Evolutionary conservation across 2,329 filamentous ascomycete species (phyloP).

Genomic region (Ophiostoma fasciatum): DNA sequence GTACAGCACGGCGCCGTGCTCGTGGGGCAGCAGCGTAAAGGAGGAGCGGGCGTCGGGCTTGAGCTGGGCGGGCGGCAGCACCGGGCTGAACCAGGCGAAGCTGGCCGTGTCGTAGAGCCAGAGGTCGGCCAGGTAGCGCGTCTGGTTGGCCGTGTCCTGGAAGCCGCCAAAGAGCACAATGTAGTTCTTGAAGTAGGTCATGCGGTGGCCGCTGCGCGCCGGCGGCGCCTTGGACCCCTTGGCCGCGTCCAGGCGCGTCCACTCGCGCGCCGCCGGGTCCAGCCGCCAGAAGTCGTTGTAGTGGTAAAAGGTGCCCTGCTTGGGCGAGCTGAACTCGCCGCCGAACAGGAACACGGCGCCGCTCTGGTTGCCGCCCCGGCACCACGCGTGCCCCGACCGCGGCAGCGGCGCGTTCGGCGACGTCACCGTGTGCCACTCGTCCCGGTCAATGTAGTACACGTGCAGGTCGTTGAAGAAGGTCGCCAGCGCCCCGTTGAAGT

Average conservation of each 20-base stretch:
- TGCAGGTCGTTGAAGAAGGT: constrained; percentile 53
- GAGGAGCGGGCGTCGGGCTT: constrained; percentile 86
- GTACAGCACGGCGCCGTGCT: constrained; percentile 76
- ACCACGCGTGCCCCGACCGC: constrained; percentile 88
- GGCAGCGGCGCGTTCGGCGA: constrained; percentile 85
- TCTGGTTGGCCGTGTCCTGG: constrained; percentile 90
- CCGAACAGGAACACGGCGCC: constrained; percentile 85
- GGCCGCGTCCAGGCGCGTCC: constrained; percentile 68
- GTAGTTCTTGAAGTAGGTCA: constrained; percentile 96
- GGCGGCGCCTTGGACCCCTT: constrained; percentile 46
- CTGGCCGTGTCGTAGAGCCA: constrained; percentile 92
- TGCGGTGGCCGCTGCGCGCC: constrained; percentile 79
- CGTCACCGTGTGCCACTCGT: constrained; percentile 83
- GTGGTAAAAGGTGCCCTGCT: constrained; percentile 97
- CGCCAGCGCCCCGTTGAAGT: constrained; percentile 82
- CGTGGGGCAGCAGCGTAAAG: constrained; percentile 83
- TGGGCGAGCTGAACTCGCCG: constrained; percentile 90
- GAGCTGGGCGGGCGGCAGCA: constrained; percentile 59
- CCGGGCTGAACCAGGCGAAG: constrained; percentile 70
- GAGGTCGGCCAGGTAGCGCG: constrained; percentile 81
- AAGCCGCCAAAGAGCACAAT: constrained; percentile 93
- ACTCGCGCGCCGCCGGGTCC: constrained; percentile 72
- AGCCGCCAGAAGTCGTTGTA: constrained; percentile 98
- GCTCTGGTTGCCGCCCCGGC: constrained; percentile 65
- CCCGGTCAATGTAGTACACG: constrained; percentile 62